Evolutionary conservation across 2,329 filamentous ascomycete species (phyloP).

Genomic region (Xylaria sp.): DNA sequence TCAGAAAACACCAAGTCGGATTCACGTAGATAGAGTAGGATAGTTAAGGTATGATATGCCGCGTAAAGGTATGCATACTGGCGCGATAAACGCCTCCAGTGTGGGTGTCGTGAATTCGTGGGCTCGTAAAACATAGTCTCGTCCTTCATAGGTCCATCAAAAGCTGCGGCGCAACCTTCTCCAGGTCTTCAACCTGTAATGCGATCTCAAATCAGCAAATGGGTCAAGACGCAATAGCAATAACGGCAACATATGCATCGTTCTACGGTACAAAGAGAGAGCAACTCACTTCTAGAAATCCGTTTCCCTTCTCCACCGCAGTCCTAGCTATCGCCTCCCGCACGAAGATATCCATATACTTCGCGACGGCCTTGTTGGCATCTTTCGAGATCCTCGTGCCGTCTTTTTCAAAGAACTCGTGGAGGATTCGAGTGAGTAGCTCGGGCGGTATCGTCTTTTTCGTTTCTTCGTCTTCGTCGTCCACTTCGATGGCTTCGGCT

Average conservation of each 20-base stretch:
- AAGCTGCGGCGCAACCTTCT: conserved; percentile 86
- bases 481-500: conserved; percentile 47
- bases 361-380: conserved; percentile 79
- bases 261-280: background rate
- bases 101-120: conserved; percentile 1
- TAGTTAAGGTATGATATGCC: background rate
- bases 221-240: background rate
- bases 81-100: background rate
- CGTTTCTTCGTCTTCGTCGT: conserved; percentile 51
- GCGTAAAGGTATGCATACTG: background rate
- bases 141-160: conserved; percentile 79
- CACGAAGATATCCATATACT: conserved; percentile 92
- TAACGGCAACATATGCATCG: background rate
- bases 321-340: conserved; percentile 87
- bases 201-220: conserved; percentile 25
- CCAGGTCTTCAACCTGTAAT: conserved; percentile 82
- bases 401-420: conserved; percentile 80
- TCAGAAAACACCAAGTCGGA: conserved; percentile 1
- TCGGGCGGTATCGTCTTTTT: conserved; percentile 73
- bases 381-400: conserved; percentile 79
- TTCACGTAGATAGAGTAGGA: background rate
- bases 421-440: conserved; percentile 79
- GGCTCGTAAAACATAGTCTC: conserved; percentile 9
- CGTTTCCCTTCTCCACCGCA: conserved; percentile 74
- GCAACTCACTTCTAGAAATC: conserved; percentile 76